Conservation (phyloP, 1,284 basidiomycete species). For the Kalmanozyma brasiliensis region DNA sequence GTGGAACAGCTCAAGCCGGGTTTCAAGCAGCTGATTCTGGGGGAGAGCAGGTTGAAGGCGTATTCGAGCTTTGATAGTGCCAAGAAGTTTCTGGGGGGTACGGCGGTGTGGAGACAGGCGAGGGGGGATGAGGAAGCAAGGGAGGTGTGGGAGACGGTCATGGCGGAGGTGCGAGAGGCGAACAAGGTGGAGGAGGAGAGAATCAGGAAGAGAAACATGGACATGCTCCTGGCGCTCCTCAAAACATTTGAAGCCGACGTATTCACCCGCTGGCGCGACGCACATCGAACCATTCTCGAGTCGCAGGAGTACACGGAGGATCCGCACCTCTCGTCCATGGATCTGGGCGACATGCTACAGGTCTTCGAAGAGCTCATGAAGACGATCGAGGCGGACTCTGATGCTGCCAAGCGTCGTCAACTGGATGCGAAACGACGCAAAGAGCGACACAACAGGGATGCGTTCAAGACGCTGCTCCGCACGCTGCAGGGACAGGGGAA, state of each 20-base stretch:
- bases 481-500: conserved; percentile 76
- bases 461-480: conserved; percentile 75
- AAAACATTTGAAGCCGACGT: conserved; percentile 63
- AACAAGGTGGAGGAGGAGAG: conserved; percentile 39
- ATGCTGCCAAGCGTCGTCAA: conserved; percentile 23
- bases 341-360: conserved; percentile 57
- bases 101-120: conserved; percentile 37
- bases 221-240: conserved; percentile 60
- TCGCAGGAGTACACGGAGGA: conserved; percentile 58
- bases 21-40: conserved; percentile 28
- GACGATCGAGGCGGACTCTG: conserved; percentile 54
- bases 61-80: conserved; percentile 56
- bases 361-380: conserved; percentile 64
- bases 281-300: conserved; percentile 60
- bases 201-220: conserved; percentile 51
- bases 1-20: conserved; percentile 51
- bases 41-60: conserved; percentile 45
- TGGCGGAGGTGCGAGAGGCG: conserved; percentile 41
- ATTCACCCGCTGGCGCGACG: conserved; percentile 64
- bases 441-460: conserved; percentile 59
- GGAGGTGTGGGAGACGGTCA: conserved; percentile 43
- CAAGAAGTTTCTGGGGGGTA: conserved; percentile 37
- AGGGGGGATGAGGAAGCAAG: conserved; percentile 48
- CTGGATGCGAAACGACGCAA: conserved; percentile 16
- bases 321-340: conserved; percentile 49